phyloP scores from a whole-genome alignment of 257 asterid genomes.

The Datura wrightii region DNA sequence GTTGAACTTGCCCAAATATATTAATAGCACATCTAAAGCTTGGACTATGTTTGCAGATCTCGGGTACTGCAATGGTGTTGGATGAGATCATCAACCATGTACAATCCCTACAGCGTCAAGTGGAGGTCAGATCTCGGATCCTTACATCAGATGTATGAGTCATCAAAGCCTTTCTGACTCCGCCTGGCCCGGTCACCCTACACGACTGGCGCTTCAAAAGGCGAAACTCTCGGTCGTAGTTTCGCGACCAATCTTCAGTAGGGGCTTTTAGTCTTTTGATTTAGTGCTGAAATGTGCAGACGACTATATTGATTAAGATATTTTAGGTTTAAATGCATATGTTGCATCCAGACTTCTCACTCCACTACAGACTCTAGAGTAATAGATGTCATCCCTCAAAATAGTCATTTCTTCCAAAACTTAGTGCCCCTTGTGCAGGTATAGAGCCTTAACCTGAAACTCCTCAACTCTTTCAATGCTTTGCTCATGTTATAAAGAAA shows the following conservation, averaged over 20 bases:
- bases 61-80: slow-evolving; percentile 95
- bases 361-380: background rate
- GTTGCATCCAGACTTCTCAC: background rate
- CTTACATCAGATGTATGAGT: slow-evolving; percentile 24
- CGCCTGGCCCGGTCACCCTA: too few species aligned
- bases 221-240: too few species aligned
- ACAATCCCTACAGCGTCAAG: slow-evolving; percentile 91
- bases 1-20: background rate
- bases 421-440: background rate
- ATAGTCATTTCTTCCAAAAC: background rate
- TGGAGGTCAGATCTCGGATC: slow-evolving; percentile 66
- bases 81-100: slow-evolving; percentile 97
- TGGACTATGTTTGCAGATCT: slow-evolving; percentile 60
- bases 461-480: background rate
- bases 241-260: too few species aligned
- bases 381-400: background rate
- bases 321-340: background rate
- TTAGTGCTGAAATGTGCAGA: slow-evolving; percentile 14
- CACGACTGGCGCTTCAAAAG: too few species aligned
- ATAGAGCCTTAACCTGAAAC: background rate
- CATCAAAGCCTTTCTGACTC: too few species aligned
- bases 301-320: background rate
- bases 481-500: background rate
- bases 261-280: too few species aligned
- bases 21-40: background rate